Evolutionary conservation across 2,329 filamentous ascomycete species (phyloP).

Genomic region (Claviceps purpurea): DNA sequence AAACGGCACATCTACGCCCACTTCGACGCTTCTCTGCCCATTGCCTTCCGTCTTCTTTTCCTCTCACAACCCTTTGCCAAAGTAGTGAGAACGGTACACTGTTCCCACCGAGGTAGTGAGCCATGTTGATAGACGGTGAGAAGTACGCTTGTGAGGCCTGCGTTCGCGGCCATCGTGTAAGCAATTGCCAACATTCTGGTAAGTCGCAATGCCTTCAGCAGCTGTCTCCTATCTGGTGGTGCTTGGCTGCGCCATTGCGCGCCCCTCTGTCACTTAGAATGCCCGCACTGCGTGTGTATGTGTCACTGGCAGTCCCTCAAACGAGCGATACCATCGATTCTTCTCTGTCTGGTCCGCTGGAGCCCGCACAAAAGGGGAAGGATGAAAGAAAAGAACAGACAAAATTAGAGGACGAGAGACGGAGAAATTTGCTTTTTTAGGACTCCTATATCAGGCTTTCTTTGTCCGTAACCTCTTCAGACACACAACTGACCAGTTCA

Average conservation of each 20-base stretch:
- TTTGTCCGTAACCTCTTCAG: not conserved
- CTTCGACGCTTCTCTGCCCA: conserved; percentile 1
- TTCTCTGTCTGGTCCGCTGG: not conserved
- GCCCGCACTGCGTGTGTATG: not conserved
- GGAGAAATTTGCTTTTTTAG: not conserved
- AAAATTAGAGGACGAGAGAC: not conserved
- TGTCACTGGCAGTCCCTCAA: not conserved
- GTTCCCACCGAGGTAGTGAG: not conserved
- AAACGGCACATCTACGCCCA: conserved; percentile 3
- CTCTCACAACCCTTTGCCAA: conserved; percentile 1
- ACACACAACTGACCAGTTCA: not conserved
- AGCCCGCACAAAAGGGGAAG: not conserved
- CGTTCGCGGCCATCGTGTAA: conserved; percentile 95
- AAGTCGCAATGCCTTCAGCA: conserved; percentile 29
- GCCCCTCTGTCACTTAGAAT: not conserved
- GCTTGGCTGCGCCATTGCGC: not conserved
- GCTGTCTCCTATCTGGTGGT: not conserved
- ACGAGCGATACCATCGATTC: not conserved
- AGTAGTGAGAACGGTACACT: not conserved
- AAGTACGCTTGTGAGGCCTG: conserved; percentile 98
- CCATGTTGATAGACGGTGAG: conserved; percentile 83
- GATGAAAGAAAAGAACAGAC: not conserved
- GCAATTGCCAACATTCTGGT: conserved; percentile 95
- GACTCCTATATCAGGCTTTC: not conserved
- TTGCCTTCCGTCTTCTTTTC: not conserved